Conservation (phyloP, 2,329 filamentous ascomycete genomes). For the Microcyclosporella mali region DNA sequence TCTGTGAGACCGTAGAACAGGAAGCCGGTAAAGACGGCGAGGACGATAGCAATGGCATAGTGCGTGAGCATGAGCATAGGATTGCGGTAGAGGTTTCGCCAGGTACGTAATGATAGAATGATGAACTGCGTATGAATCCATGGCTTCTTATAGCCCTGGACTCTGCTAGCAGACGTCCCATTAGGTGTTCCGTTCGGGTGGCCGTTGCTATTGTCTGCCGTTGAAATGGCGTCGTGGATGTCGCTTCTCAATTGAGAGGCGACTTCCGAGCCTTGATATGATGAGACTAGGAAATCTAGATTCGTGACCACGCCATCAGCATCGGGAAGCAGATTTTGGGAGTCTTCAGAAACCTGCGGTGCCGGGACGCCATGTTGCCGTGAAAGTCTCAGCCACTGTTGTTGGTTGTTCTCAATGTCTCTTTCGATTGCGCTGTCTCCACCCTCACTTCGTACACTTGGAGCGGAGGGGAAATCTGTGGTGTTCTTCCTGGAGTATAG, state of each 20-base stretch:
- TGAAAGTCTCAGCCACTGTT: constrained; percentile 58
- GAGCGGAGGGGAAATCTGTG: constrained; percentile 40
- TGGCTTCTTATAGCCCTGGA: constrained; percentile 76
- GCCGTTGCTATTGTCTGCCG: constrained; percentile 63
- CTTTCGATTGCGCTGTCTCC: constrained; percentile 36
- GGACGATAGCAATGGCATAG: constrained; percentile 90
- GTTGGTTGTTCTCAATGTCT: constrained; percentile 39
- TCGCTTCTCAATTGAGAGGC: constrained; percentile 68
- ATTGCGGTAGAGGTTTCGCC: constrained; percentile 95
- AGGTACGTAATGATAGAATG: constrained; percentile 84
- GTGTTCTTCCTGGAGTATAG: constrained; percentile 79
- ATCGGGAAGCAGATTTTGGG: constrained; percentile 33
- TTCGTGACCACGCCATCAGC: constrained; percentile 57
- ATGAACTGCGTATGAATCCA: constrained; percentile 75
- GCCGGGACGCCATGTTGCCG: constrained; percentile 42
- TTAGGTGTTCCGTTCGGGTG: constrained; percentile 43
- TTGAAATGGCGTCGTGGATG: constrained; percentile 62
- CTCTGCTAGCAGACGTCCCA: constrained; percentile 43
- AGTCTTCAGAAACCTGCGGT: constrained; percentile 50
- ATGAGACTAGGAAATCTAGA: constrained; percentile 71
- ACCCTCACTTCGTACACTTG: constrained; percentile 50
- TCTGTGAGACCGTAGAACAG: constrained; percentile 95
- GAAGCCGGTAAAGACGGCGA: constrained; percentile 90
- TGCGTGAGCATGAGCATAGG: constrained; percentile 98
- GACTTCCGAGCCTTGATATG: constrained; percentile 73